phyloP scores from a whole-genome alignment of 2,329 filamentous ascomycete species.

The Colletotrichum nymphaeae region DNA sequence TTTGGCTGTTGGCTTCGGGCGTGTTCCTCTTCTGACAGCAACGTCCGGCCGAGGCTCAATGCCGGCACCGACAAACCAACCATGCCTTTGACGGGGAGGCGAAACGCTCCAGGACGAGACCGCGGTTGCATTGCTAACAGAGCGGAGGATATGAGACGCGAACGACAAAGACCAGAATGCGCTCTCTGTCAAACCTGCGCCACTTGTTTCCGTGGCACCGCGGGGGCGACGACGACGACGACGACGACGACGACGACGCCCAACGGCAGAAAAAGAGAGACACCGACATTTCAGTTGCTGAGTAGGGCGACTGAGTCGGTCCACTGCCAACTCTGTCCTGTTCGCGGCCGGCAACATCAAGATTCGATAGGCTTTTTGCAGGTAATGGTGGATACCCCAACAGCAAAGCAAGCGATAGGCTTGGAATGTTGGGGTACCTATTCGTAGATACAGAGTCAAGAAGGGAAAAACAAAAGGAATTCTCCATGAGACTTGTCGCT shows the following conservation, averaged over 20 bases:
- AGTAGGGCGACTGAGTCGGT: conserved; percentile 17
- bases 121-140: conserved; percentile 11
- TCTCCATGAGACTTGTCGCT: not conserved
- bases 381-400: not conserved
- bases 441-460: not conserved
- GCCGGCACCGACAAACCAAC: not conserved
- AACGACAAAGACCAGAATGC: conserved; percentile 4
- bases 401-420: not conserved
- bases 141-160: not conserved
- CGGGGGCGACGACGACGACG: not conserved
- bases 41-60: conserved; percentile 29
- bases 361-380: not conserved
- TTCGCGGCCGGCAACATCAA: conserved; percentile 7
- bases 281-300: conserved; percentile 21
- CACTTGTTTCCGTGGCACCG: not conserved
- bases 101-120: conserved; percentile 13
- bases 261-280: conserved; percentile 16
- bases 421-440: not conserved
- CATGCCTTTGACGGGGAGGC: conserved; percentile 18
- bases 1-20: not conserved
- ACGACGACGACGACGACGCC: not conserved
- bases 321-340: not conserved
- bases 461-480: not conserved
- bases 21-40: conserved; percentile 21
- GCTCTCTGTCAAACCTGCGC: not conserved